phyloP scores from a whole-genome alignment of 2,329 filamentous ascomycete genomes.

The Ascochyta clinopodiicola region DNA sequence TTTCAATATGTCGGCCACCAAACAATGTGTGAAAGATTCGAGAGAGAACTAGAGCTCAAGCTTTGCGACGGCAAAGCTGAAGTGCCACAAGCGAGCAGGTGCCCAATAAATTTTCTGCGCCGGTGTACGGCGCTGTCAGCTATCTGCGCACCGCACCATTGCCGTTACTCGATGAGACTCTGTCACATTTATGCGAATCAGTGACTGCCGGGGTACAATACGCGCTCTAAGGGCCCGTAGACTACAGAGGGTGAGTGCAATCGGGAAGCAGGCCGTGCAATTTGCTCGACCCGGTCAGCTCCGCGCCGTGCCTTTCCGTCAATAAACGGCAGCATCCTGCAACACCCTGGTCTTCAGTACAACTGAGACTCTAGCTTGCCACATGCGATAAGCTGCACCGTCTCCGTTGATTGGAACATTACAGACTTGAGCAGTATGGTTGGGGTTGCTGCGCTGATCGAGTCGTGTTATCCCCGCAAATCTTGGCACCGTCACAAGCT shows the following conservation, averaged over 20 bases:
- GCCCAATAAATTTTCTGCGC: not conserved
- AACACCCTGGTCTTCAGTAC: slow-evolving; percentile 20
- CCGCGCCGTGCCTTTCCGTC: slow-evolving; percentile 32
- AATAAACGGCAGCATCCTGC: slow-evolving; percentile 30
- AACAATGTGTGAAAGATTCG: not conserved
- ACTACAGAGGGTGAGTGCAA: not conserved
- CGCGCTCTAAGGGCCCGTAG: not conserved
- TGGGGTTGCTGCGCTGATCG: slow-evolving; percentile 27
- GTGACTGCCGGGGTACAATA: not conserved
- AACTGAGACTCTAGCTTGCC: slow-evolving; percentile 13
- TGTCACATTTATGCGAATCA: slow-evolving; percentile 3
- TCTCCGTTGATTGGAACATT: slow-evolving; percentile 11
- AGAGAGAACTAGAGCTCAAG: not conserved
- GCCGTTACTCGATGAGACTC: slow-evolving; percentile 17
- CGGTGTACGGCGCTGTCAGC: not conserved
- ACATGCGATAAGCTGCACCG: slow-evolving; percentile 14
- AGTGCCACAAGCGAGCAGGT: not conserved
- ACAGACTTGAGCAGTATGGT: slow-evolving; percentile 1
- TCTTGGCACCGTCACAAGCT: slow-evolving; percentile 48
- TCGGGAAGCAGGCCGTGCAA: slow-evolving; percentile 13
- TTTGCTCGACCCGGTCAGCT: slow-evolving; percentile 1
- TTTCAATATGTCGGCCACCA: not conserved
- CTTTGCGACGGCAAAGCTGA: slow-evolving; percentile 1
- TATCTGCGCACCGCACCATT: not conserved
- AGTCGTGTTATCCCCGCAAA: slow-evolving; percentile 34